Conservation (phyloP, 768 basidiomycete species). For the Lactarius vividus region DNA sequence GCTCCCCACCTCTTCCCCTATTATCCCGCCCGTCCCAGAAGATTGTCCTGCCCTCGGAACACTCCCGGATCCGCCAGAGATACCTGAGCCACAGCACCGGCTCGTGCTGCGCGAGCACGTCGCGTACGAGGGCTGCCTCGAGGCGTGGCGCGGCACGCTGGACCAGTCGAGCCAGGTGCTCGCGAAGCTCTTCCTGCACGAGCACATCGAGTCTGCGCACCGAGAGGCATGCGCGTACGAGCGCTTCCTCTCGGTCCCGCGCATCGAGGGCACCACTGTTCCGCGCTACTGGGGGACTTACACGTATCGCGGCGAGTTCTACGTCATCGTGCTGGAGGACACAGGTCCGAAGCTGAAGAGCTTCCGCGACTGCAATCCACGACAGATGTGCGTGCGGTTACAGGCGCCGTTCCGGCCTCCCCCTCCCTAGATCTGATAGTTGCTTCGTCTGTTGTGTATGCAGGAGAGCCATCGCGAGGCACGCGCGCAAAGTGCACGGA, state of each 20-base stretch:
- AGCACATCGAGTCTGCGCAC: slow-evolving; percentile 14
- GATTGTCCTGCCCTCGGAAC: slow-evolving; percentile 10
- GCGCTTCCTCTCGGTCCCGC: slow-evolving; percentile 4
- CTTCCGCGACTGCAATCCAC: slow-evolving; percentile 9
- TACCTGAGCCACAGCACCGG: slow-evolving; percentile 6
- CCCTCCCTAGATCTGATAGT: background rate
- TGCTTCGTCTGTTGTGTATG: background rate
- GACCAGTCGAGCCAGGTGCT: slow-evolving; percentile 11
- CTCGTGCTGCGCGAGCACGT: slow-evolving; percentile 16
- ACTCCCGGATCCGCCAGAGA: slow-evolving; percentile 11
- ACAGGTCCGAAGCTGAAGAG: slow-evolving; percentile 13
- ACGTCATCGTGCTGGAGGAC: slow-evolving; percentile 17
- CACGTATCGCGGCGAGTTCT: slow-evolving; percentile 21
- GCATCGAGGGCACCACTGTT: slow-evolving; percentile 9
- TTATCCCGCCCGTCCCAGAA: background rate
- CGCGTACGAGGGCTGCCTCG: slow-evolving; percentile 16
- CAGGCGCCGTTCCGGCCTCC: background rate
- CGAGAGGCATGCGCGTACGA: slow-evolving; percentile 18
- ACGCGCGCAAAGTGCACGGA: slow-evolving; percentile 2
- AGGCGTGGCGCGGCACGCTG: slow-evolving; percentile 20
- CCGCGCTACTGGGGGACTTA: slow-evolving; percentile 18
- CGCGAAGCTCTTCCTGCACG: slow-evolving; percentile 20
- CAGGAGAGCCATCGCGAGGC: slow-evolving; percentile 1
- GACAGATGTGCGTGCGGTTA: slow-evolving; percentile 13
- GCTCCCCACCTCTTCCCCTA: slow-evolving; percentile 6